Evolutionary conservation across 2,329 filamentous ascomycete species (phyloP).

Genomic region (Helotiales sp.): DNA sequence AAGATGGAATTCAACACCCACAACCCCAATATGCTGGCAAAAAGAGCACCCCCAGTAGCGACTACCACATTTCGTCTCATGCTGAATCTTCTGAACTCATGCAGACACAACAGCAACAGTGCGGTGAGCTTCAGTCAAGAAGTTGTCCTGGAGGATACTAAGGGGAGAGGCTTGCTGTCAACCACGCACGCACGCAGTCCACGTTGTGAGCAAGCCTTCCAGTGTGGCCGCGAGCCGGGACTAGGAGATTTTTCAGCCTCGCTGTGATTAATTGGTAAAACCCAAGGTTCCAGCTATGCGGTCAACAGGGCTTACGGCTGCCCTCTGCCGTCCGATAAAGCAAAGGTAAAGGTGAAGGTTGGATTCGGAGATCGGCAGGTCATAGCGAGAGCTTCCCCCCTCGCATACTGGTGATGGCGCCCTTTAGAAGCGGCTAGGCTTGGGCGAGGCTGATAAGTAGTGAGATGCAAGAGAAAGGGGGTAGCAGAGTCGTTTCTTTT

Average conservation of each 20-base stretch:
- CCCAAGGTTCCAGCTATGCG: not conserved
- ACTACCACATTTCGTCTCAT: constrained; percentile 1
- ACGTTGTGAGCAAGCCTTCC: not conserved
- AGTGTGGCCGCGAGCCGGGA: not conserved
- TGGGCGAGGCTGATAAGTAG: not conserved
- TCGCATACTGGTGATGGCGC: not conserved
- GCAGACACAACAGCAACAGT: not conserved
- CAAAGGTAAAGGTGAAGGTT: not conserved
- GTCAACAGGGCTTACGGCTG: not conserved
- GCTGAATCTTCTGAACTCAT: not conserved
- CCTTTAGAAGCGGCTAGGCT: not conserved
- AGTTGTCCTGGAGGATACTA: not conserved
- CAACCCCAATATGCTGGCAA: constrained; percentile 1
- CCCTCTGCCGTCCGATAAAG: not conserved
- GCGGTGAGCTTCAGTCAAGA: not conserved
- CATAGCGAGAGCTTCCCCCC: not conserved
- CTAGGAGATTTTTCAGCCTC: not conserved
- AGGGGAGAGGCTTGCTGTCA: not conserved
- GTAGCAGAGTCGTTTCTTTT: not conserved
- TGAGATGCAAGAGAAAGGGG: not conserved
- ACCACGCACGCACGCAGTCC: not conserved
- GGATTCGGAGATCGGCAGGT: not conserved
- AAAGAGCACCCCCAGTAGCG: not conserved
- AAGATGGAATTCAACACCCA: not conserved
- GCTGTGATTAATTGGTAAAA: not conserved